Base-by-base conservation (phyloP, 495 filamentous ascomycete species). In the Aspergillus egyptiacus region DNA sequence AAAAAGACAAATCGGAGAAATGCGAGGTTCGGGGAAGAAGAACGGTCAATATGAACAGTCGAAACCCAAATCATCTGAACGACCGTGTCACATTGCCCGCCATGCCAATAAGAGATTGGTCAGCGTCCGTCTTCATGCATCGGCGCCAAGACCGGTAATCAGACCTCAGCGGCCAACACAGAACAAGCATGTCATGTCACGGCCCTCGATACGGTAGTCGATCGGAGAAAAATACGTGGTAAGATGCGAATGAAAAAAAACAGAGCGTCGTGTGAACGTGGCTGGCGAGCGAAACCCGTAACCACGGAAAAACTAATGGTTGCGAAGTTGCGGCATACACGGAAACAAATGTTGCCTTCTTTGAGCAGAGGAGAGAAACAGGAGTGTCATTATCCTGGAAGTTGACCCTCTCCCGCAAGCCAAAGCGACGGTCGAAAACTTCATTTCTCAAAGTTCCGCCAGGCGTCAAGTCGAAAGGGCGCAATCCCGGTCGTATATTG, bases 21-120 rank as follows among this genome's bases (percentile, higher is more conserved):
- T 23, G 47, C 17, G 47, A 25, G 27, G 36, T 25, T 42, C 7
- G 24, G 10, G 13, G 39, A 39, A 54, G 36, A 30, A 37, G 25
- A 46, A 46, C 18, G 22, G 15, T 46, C 39, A 59, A 56, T 59
- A 56, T 59, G 53, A 48, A 59, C 57, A 56, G 50, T 47, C 33
- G 48, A 58, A 54, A 50, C 18, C 35, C 30, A 51, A 46, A 30
- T 39, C 33, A 46, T 54, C 17, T 37, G 44, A 38, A 31, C 36
- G 44, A 48, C 27, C 19, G 19, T 40, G 50, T 54, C 44, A 47
- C 30, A 48, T 28, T 46, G 24, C 19, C n/a, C 27, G 36, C 27
- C 18, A 44, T 9, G 19, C 36, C 15, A 31, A 20, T 42, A 37
- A 27, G 14, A 25, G 46, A 54, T 46, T 39, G 52, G 52, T 39